Evolutionary conservation across 306 rosid species (phyloP), one percentile per base, ranked within the genome.

Genomic region (Pterocarpus macrocarpus): DNA sequence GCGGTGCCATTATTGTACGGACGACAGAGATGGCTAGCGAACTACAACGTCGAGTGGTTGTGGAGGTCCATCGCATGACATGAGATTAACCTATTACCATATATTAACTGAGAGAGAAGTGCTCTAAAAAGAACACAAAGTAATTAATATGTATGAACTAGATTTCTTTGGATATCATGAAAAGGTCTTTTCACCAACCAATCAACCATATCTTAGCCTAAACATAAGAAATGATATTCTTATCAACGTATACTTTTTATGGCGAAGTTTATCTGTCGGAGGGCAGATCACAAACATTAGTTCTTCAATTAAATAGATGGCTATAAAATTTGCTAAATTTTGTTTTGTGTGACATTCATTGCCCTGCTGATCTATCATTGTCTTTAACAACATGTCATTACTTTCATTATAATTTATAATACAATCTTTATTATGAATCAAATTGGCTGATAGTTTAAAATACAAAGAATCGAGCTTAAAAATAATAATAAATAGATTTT

Each of bases 1-100:
- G 66, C 66, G 35, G 11, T 12, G 66, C 32, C 66, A 61, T 61
- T 61, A 28, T 58, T 58, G 64, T 58, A 58, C 64, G 36, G 64
- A 58, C 64, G 64, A 58, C 64, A 58, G 13, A 28, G 64, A 58
- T 30, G 64, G 35, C 13, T 1, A n/a, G 36, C 17, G 63, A 57
- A 57, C 2, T 28, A 9, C 30, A 32, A 32, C 4, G 11, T 64
- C 4, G 15, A 63, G 30, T 14, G 28, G 69, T 43, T 30, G 69
- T 35, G 10, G 22, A 35, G 45, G 69, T 64, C 69, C 69, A 35
- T 28, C 36, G 5, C 12, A 30, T 9, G 14, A 58, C 35, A n/a
- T 58, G 35, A 58, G 12, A 28, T 57, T 8, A 57, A 33, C 44
- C 69, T 6, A 63, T 62, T 43, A 5, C 47, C 47, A 47, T 9